Evolutionary conservation across 2,329 filamentous ascomycete genomes (phyloP).

Genomic region (Knoxdaviesia capensis): DNA sequence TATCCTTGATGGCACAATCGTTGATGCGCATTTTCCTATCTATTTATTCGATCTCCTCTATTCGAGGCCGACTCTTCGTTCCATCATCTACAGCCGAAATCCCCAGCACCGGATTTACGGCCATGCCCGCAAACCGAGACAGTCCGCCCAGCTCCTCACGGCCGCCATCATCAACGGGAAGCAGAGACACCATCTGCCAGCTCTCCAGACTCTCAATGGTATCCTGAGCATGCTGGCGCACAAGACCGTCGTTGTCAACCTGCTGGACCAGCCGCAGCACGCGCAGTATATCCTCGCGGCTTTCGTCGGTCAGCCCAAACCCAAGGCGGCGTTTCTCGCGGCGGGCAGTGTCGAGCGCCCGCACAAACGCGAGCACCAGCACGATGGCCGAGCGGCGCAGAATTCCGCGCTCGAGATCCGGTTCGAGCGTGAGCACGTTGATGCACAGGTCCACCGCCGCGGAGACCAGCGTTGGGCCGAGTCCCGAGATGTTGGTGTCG

Average conservation of each 20-base stretch:
- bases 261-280: constrained; percentile 42
- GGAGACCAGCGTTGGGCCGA: constrained; percentile 30
- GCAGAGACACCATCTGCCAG: constrained; percentile 32
- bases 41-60: constrained; percentile 40
- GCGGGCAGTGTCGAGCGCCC: constrained; percentile 33
- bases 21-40: constrained; percentile 4
- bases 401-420: constrained; percentile 37
- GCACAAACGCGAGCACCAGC: constrained; percentile 39
- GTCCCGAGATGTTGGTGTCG: constrained; percentile 37
- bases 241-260: constrained; percentile 49
- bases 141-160: constrained; percentile 15
- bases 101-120: constrained; percentile 4
- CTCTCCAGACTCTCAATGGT: constrained; percentile 47
- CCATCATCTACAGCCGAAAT: neutral
- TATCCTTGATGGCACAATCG: too few species aligned
- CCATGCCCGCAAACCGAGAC: constrained; percentile 10
- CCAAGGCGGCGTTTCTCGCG: constrained; percentile 23
- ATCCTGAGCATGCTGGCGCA: constrained; percentile 43
- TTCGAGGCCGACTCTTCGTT: constrained; percentile 15
- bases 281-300: constrained; percentile 38
- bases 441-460: constrained; percentile 42
- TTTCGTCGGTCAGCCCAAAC: constrained; percentile 33
- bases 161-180: constrained; percentile 14
- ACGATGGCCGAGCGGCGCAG: constrained; percentile 46
- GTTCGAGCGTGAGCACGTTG: constrained; percentile 41